These are phyloP conservation scores for Inga oerstediana DNA, from an alignment of 306 rosid genomes.

Conservation along the genomic window DNA sequence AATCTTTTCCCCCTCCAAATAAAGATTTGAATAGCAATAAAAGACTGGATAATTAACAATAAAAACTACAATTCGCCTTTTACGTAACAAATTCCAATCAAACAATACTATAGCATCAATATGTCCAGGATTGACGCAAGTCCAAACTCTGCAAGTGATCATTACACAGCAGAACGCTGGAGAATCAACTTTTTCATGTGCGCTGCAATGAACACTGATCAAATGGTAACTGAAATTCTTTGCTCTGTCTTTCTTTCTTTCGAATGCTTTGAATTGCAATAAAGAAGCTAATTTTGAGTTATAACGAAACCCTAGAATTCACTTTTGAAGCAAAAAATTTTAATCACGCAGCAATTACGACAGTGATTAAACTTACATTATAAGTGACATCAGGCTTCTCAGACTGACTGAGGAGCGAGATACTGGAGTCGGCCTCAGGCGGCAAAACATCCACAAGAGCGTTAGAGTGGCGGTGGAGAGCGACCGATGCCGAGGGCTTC, in stretches of 20 bases:
- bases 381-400: constrained; percentile 99
- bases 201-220: neutral
- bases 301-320: constrained; percentile 22
- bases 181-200: neutral
- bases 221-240: neutral
- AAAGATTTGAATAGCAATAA: neutral
- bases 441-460: constrained; percentile 98
- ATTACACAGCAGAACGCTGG: neutral
- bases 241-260: neutral
- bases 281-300: neutral
- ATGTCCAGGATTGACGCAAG: constrained; percentile 53
- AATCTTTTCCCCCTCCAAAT: neutral
- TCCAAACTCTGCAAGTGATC: neutral
- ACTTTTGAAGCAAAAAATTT: neutral
- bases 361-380: constrained; percentile 47
- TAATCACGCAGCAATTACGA: neutral
- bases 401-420: constrained; percentile 94
- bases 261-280: neutral
- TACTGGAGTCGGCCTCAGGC: constrained; percentile 97
- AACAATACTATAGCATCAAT: constrained; percentile 21
- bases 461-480: constrained; percentile 95
- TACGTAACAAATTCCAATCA: neutral
- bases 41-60: neutral
- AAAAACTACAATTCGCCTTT: neutral
- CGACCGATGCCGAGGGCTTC: constrained; percentile 95